A percentile compares a stretch with the other conserved stretches of the same genome.
Conservation (phyloP, 352 stramenopile genomes). For the Globisporangium irregulare region DNA sequence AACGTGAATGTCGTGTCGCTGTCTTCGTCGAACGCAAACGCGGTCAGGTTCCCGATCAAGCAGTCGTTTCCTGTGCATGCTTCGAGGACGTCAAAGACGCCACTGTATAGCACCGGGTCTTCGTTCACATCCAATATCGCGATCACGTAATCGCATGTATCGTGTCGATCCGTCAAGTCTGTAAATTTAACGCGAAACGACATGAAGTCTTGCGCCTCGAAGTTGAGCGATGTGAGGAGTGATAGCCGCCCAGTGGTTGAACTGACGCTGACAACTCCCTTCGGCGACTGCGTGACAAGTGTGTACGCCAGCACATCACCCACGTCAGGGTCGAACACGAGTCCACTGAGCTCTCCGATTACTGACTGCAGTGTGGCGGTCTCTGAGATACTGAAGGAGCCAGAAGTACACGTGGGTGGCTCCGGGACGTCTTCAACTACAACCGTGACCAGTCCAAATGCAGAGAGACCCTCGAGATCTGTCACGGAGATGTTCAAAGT, state of each 20-base stretch:
- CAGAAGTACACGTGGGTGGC: constrained; percentile 28
- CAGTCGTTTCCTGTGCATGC: constrained; percentile 41
- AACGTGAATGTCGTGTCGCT: constrained; percentile 31
- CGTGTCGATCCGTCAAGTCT: constrained; percentile 33
- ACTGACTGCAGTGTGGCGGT: constrained; percentile 5
- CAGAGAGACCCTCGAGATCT: constrained; percentile 36
- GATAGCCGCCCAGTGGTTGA: constrained; percentile 20
- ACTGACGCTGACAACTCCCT: constrained; percentile 4
- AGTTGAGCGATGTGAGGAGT: constrained; percentile 31
- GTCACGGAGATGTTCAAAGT: constrained; percentile 36
- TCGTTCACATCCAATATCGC: constrained; percentile 47
- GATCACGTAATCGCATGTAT: constrained; percentile 42
- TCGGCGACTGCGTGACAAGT: constrained; percentile 1
- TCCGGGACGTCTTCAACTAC: constrained; percentile 41
- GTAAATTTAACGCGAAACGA: constrained; percentile 41
- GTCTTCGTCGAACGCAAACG: constrained; percentile 50
- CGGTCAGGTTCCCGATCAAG: constrained; percentile 34
- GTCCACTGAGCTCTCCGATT: constrained; percentile 1
- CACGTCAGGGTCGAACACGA: constrained; percentile 5
- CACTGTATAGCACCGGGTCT: constrained; percentile 29
- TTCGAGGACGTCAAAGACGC: constrained; percentile 48
- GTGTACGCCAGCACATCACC: constrained; percentile 9
- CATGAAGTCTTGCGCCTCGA: constrained; percentile 35
- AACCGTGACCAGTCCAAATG: constrained; percentile 26
- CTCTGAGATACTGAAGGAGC: constrained; percentile 30